Conservation (phyloP, 2,329 filamentous ascomycete species). For the Rutstroemia sp. region DNA sequence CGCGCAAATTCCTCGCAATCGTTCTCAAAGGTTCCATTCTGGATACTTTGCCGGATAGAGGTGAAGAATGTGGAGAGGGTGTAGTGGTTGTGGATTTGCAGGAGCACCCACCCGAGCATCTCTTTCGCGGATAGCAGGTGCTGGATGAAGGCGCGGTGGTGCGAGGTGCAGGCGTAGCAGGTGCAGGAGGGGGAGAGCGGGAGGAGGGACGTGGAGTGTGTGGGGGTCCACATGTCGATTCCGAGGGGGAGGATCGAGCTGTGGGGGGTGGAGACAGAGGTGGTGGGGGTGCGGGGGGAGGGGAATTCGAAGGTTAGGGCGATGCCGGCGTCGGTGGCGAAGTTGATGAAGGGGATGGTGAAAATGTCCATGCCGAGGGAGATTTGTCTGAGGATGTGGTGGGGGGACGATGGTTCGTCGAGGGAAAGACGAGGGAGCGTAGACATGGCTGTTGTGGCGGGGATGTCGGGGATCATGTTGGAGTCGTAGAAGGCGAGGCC, state of each 20-base stretch:
- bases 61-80: conserved; percentile 67
- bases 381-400: conserved; percentile 69
- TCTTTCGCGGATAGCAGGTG: conserved; percentile 87
- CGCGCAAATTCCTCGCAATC: conserved; percentile 36
- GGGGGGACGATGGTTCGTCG: conserved; percentile 61
- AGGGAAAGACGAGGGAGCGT: conserved; percentile 68
- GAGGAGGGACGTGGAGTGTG: conserved; percentile 52
- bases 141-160: conserved; percentile 81
- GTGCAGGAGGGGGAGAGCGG: conserved; percentile 58
- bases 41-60: conserved; percentile 58
- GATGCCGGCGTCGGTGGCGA: conserved; percentile 75
- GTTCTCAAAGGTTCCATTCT: conserved; percentile 49
- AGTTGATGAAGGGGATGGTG: conserved; percentile 66
- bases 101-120: conserved; percentile 90
- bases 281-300: conserved; percentile 20
- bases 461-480: conserved; percentile 60
- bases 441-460: conserved; percentile 44
- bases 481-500: conserved; percentile 75
- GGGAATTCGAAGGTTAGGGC: conserved; percentile 76
- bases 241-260: conserved; percentile 49
- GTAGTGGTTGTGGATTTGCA: conserved; percentile 87
- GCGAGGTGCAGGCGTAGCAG: conserved; percentile 78
- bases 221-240: conserved; percentile 65
- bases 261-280: conserved; percentile 3
- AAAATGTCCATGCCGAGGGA: conserved; percentile 73